Conservation (phyloP, 2,329 filamentous ascomycete species). For the Alternaria ventricosa region DNA sequence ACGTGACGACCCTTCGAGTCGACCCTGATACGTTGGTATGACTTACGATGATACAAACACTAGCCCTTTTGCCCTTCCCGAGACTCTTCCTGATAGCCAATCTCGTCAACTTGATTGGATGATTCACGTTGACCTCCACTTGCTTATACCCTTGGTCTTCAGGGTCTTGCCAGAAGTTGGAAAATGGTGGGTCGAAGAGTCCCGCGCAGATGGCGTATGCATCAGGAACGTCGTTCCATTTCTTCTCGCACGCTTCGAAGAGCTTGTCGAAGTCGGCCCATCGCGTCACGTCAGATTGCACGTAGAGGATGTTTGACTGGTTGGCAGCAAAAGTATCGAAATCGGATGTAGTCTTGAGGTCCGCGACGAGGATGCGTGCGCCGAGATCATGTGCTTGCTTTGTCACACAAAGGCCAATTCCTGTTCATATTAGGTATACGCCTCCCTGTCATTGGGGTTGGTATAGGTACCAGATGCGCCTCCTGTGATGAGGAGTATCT, state of each 20-base stretch:
- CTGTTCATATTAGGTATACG: constrained; percentile 15
- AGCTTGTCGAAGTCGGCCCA: constrained; percentile 37
- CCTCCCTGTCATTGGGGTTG: neutral
- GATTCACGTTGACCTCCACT: constrained; percentile 39
- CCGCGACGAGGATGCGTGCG: constrained; percentile 31
- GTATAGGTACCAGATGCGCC: constrained; percentile 40
- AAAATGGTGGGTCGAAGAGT: constrained; percentile 38
- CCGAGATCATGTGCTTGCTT: constrained; percentile 36
- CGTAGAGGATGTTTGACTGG: constrained; percentile 34
- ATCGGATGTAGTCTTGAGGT: constrained; percentile 30
- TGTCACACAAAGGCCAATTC: constrained; percentile 42
- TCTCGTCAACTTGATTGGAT: constrained; percentile 41
- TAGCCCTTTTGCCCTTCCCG: constrained; percentile 32
- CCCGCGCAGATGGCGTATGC: constrained; percentile 43
- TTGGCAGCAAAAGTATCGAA: constrained; percentile 25
- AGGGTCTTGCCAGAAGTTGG: constrained; percentile 41
- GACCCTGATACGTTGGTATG: neutral
- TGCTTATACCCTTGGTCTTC: constrained; percentile 38
- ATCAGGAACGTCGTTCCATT: constrained; percentile 42
- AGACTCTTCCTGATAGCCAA: constrained; percentile 39
- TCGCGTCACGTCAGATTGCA: constrained; percentile 35
- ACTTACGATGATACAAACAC: constrained; percentile 43
- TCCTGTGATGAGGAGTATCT: constrained; percentile 45
- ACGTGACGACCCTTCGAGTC: neutral
- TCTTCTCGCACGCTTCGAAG: constrained; percentile 32